Conservation (phyloP, 352 stramenopile genomes). For the Pythium sp. region DNA sequence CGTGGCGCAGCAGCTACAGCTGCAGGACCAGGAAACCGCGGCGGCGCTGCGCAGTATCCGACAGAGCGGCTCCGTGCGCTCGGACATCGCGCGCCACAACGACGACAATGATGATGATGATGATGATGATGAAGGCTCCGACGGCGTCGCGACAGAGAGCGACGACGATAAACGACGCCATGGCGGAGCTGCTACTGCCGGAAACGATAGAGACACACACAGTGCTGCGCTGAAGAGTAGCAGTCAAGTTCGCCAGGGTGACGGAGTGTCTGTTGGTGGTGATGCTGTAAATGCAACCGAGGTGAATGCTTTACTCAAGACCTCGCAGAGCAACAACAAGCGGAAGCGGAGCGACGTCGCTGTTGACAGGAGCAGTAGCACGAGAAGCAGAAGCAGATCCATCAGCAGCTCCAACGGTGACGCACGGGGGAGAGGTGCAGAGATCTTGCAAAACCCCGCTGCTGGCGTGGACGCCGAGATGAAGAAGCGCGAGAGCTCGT, state of each 20-base stretch:
- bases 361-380: background rate
- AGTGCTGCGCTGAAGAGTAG: background rate
- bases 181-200: background rate
- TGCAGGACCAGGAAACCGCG: slow-evolving; percentile 1
- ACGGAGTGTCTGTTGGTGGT: background rate
- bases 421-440: background rate
- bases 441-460: background rate
- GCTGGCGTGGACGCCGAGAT: background rate
- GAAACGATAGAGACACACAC: background rate
- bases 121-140: too few species aligned
- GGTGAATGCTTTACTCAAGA: background rate
- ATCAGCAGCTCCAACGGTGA: background rate
- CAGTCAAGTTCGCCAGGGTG: background rate
- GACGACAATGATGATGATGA: background rate
- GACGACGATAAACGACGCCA: background rate
- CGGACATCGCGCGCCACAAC: background rate
- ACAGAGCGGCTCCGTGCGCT: background rate
- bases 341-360: slow-evolving; percentile 1
- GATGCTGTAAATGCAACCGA: background rate
- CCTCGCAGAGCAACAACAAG: background rate
- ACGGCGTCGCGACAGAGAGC: background rate
- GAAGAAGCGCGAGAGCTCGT: slow-evolving; percentile 2
- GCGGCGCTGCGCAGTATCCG: slow-evolving; percentile 11
- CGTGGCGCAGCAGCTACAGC: background rate
- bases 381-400: background rate